phyloP scores from a whole-genome alignment of 2,329 filamentous ascomycete species.

The Emergomyces orientalis region DNA sequence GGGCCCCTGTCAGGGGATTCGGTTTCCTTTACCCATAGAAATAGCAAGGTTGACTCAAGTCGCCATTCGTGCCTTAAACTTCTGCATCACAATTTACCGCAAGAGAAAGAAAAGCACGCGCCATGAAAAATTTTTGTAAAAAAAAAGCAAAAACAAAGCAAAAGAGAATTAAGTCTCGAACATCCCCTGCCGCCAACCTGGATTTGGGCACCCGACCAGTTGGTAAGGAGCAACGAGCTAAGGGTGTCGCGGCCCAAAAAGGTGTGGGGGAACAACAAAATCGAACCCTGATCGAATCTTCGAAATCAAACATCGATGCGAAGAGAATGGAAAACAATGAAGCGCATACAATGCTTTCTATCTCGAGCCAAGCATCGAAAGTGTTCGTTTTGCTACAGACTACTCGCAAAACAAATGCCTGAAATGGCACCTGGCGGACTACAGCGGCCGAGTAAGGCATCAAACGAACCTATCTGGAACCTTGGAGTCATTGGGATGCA shows the following conservation, averaged over 20 bases:
- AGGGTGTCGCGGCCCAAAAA: not conserved
- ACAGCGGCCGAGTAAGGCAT: not conserved
- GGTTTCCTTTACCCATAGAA: not conserved
- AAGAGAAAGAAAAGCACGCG: not conserved
- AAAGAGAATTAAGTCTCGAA: not conserved
- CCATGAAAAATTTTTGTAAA: not conserved
- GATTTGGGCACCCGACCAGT: not conserved
- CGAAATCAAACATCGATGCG: not conserved
- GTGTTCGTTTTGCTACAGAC: not conserved
- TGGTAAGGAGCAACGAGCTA: not conserved
- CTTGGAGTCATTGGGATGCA: not conserved
- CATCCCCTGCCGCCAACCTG: not conserved
- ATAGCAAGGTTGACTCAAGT: not conserved
- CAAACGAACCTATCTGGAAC: not conserved
- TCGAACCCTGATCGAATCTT: constrained; percentile 4
- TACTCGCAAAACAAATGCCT: not conserved
- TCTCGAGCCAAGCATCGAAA: not conserved
- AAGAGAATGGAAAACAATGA: not conserved
- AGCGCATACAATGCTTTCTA: not conserved
- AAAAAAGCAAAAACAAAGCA: not conserved
- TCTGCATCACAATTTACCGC: not conserved
- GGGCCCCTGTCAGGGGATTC: not conserved
- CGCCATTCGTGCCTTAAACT: not conserved
- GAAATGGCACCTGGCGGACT: not conserved
- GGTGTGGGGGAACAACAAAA: not conserved